Percentiles rank a stretch among this genome's conserved stretches.
Conservation (phyloP, 208 protist genomes). For the Angomonas ambiguus region DNA sequence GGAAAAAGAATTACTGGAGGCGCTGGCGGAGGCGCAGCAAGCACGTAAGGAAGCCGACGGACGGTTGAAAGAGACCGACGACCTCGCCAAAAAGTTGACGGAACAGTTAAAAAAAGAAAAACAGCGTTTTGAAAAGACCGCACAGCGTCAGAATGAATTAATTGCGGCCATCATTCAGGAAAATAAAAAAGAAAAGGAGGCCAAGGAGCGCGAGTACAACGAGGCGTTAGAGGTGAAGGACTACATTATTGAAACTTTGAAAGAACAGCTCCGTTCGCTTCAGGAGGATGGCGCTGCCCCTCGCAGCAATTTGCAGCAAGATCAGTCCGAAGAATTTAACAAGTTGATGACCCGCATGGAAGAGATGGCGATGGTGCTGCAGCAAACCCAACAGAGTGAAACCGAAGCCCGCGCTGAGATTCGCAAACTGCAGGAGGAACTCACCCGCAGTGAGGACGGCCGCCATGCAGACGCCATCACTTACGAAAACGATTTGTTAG, state of each 20-base stretch:
- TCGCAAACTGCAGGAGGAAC: conserved; percentile 44
- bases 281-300: conserved; percentile 33
- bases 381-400: conserved; percentile 69
- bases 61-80: conserved; percentile 36
- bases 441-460: conserved; percentile 65
- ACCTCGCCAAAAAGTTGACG: conserved; percentile 47
- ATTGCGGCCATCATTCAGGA: conserved; percentile 79
- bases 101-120: conserved; percentile 66
- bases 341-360: conserved; percentile 77
- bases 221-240: conserved; percentile 75
- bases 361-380: conserved; percentile 63
- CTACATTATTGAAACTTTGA: conserved; percentile 76
- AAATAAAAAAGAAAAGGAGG: conserved; percentile 84
- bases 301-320: conserved; percentile 23
- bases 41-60: conserved; percentile 32
- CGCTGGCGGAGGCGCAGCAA: conserved; percentile 45
- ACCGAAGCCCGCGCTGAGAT: conserved; percentile 56
- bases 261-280: conserved; percentile 50
- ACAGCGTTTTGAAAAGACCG: conserved; percentile 45
- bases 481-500: conserved; percentile 66
- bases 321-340: conserved; percentile 55
- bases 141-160: conserved; percentile 68
- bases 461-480: conserved; percentile 57
- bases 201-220: conserved; percentile 79
- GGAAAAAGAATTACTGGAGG: conserved; percentile 34